phyloP scores from a whole-genome alignment of 306 rosid species.

The Carpinus fangiana region DNA sequence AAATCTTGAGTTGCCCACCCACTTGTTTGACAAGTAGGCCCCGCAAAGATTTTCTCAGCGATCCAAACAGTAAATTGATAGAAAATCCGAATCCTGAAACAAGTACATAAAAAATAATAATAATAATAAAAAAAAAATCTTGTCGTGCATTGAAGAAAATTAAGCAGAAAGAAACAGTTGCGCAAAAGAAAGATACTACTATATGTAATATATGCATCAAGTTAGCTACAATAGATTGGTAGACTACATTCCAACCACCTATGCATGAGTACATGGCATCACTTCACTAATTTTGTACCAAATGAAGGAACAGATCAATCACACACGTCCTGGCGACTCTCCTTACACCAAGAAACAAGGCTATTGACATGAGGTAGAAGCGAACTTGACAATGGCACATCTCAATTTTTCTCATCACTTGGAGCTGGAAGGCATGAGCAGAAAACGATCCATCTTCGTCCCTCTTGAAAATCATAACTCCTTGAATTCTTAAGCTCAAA shows the following conservation, averaged over 20 bases:
- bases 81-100: not conserved
- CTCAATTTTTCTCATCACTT: conserved; percentile 33
- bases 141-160: not conserved
- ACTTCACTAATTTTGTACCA: not conserved
- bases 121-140: not conserved
- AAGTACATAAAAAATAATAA: not conserved
- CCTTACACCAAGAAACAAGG: conserved; percentile 45
- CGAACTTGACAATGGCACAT: not conserved
- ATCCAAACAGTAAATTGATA: not conserved
- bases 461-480: conserved; percentile 42
- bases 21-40: too few relatives aligned
- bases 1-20: too few relatives aligned
- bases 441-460: conserved; percentile 36
- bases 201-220: not conserved
- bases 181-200: not conserved
- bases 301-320: not conserved
- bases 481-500: conserved; percentile 37
- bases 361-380: conserved; percentile 47
- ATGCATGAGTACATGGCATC: not conserved
- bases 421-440: conserved; percentile 34
- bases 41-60: too few relatives aligned
- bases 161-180: not conserved
- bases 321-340: not conserved
- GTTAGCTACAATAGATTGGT: not conserved
- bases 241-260: not conserved